A percentile compares a stretch with the other conserved stretches of the same genome.
Evolutionary conservation across 139 green algal species (phyloP).

Genomic region (Pleodorina starrii): DNA sequence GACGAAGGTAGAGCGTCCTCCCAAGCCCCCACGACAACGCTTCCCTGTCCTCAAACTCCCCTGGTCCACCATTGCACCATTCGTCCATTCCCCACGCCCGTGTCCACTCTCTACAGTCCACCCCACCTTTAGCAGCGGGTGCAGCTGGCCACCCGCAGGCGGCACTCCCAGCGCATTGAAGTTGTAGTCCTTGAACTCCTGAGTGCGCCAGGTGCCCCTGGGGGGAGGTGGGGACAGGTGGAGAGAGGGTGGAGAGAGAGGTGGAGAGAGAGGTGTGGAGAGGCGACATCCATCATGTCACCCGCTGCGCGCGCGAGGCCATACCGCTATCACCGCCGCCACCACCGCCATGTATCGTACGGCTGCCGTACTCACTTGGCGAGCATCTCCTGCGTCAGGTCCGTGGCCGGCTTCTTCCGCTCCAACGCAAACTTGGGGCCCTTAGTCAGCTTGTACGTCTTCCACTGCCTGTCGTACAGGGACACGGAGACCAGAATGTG

Average conservation of each 20-base stretch:
- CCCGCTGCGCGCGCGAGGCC: too few relatives aligned
- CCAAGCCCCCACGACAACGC: too few relatives aligned
- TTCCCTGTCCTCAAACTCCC: too few relatives aligned
- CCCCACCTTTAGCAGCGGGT: constrained; percentile 97
- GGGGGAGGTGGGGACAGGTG: not conserved
- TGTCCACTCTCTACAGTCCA: not conserved
- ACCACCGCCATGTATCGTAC: too few relatives aligned
- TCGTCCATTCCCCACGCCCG: too few relatives aligned
- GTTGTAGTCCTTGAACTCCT: constrained; percentile 98
- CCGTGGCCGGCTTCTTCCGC: constrained; percentile 91
- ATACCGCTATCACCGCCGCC: too few relatives aligned
- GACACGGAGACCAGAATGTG: too few relatives aligned
- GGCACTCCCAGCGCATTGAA: constrained; percentile 90
- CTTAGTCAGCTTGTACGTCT: constrained; percentile 89
- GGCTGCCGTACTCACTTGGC: constrained; percentile 73
- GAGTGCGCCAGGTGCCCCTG: constrained; percentile 88
- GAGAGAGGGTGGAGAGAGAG: not conserved
- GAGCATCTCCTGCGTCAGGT: constrained; percentile 97
- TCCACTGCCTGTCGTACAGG: constrained; percentile 74
- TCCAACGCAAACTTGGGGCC: constrained; percentile 97
- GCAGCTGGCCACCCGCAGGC: constrained; percentile 86
- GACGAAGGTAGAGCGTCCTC: too few relatives aligned
- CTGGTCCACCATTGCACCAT: too few relatives aligned
- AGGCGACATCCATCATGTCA: too few relatives aligned
- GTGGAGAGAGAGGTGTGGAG: not conserved